These are phyloP conservation scores for Psophocarpus tetragonolobus DNA, from an alignment of 306 rosid genomes.

Conservation along the genomic window DNA sequence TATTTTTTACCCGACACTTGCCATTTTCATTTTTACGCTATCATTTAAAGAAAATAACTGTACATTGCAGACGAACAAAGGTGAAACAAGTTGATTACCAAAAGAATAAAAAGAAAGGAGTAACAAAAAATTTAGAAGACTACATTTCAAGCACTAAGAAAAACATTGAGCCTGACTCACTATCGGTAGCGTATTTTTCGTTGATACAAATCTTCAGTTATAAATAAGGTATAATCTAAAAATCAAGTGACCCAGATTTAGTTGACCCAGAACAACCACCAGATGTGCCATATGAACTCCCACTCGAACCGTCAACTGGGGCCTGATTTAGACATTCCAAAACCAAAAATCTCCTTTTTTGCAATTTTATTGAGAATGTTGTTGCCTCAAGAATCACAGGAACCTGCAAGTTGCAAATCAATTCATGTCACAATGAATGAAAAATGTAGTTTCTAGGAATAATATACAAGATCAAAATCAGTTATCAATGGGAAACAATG, in stretches of 20 bases:
- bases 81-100: not conserved
- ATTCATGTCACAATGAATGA: conserved; percentile 5
- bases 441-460: not conserved
- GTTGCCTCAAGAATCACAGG: conserved; percentile 77
- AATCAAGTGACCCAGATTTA: conserved; percentile 62
- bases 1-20: not conserved
- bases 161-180: conserved; percentile 1
- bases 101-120: not conserved
- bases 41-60: not conserved
- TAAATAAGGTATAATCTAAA: conserved; percentile 41
- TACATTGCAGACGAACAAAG: not conserved
- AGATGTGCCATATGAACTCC: conserved; percentile 75
- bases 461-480: not conserved
- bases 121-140: not conserved
- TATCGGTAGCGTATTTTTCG: not conserved
- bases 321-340: conserved; percentile 94
- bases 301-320: conserved; percentile 71
- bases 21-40: not conserved
- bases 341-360: conserved; percentile 70
- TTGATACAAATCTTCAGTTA: not conserved
- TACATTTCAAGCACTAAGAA: conserved; percentile 7
- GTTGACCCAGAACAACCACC: conserved; percentile 72
- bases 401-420: conserved; percentile 50
- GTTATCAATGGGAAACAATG: not conserved
- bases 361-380: conserved; percentile 80